Conservation (phyloP, 179 eudicot species). For the Nepenthes alata region DNA sequence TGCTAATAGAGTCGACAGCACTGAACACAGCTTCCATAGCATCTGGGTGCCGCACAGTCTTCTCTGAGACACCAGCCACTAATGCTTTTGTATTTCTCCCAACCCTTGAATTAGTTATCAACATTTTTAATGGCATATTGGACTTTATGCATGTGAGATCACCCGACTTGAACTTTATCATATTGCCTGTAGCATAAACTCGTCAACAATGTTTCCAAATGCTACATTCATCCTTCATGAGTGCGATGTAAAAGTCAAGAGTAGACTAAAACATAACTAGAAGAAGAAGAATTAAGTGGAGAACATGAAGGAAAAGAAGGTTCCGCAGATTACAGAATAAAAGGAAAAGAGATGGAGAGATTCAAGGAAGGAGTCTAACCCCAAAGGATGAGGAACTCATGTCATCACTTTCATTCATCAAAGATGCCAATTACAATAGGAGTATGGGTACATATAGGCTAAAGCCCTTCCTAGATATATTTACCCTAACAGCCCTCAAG, state of each 20-base stretch:
- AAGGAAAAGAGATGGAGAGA: too few relatives aligned
- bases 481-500: too few relatives aligned
- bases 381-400: too few relatives aligned
- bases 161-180: constrained; percentile 79
- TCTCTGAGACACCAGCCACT: constrained; percentile 83
- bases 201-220: background rate
- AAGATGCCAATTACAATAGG: too few relatives aligned
- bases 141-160: constrained; percentile 64
- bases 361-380: too few relatives aligned
- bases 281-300: too few relatives aligned
- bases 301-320: too few relatives aligned
- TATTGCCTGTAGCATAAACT: constrained; percentile 47
- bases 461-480: too few relatives aligned
- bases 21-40: constrained; percentile 72
- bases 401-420: too few relatives aligned
- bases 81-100: constrained; percentile 95
- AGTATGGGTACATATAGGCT: too few relatives aligned
- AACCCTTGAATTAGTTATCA: constrained; percentile 79
- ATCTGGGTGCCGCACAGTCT: constrained; percentile 56
- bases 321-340: too few relatives aligned
- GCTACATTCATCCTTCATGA: background rate
- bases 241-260: too few relatives aligned
- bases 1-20: constrained; percentile 90
- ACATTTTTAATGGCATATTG: constrained; percentile 65
- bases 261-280: background rate